Evolutionary conservation across 1,284 basidiomycete genomes (phyloP), one percentile per base, ranked within the genome.

Genomic region (Tetrapyrgos nigripes): DNA sequence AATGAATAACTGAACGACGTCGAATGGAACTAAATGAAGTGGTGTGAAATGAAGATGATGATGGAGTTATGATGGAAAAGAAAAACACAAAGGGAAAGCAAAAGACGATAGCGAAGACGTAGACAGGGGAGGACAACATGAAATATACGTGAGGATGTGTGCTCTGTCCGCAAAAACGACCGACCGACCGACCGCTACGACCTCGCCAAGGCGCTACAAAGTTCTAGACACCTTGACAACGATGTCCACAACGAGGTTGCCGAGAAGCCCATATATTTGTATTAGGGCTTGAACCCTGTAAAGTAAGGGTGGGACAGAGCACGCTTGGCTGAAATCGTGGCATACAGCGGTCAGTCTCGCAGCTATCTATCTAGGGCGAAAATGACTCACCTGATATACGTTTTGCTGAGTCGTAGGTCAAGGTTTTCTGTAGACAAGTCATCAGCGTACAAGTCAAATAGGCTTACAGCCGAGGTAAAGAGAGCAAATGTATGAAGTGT

Each of bases 401-500:
- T 72, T 93, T 93, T 31, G 96, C 90, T 0, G 95, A 95, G 74
- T 99, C 96, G 73, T 97, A 99, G 8, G 90, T 88, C 63, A 98
- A 80, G 68, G 92, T 93, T 68, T 84, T 84, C 89, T 93, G 67
- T 11, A 77, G n/a, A 17, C 28, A 44, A 59, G 31, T 47, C 29
- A 48, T 44, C 6, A 43, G 21, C 23, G 26, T 9, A 40, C 37
- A 33, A n/a, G n/a, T n/a, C n/a, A n/a, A n/a, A n/a, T n/a, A n/a
- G n/a, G n/a, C n/a, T n/a, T n/a, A n/a, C n/a, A n/a, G n/a, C n/a
- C n/a, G n/a, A n/a, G 21, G 26, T 29, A 31, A 43, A 33, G 53
- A 14, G 13, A 51, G 26, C 26, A 11, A 58, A 44, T 21, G 19
- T 19, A 27, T 19, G 24, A 47, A 37, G 47, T 26, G 28, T 11